Conservation (phyloP, 768 basidiomycete species). For the Ephemerocybe angulata region DNA sequence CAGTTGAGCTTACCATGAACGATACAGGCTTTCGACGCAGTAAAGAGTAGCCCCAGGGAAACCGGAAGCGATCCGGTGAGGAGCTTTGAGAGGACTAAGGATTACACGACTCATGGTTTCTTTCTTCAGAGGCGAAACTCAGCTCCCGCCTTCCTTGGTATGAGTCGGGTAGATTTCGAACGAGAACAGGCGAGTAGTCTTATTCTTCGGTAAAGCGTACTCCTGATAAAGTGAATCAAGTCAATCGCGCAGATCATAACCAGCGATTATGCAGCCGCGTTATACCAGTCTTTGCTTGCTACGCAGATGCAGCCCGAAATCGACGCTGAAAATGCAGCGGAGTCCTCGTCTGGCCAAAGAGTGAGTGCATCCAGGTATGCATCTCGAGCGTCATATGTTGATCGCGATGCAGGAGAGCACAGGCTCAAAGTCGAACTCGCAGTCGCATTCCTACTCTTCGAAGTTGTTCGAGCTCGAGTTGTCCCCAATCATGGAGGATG, state of each 20-base stretch:
- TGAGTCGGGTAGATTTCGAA: too few species aligned
- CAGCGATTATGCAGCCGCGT: background rate
- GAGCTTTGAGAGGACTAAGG: too few species aligned
- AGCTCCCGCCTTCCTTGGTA: background rate
- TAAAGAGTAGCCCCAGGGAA: too few species aligned
- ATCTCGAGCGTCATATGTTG: background rate
- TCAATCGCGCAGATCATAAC: background rate
- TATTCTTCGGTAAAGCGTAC: background rate
- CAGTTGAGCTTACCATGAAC: too few species aligned
- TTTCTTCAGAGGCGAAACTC: background rate
- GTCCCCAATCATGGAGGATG: slow-evolving; percentile 9
- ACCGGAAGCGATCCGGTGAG: too few species aligned
- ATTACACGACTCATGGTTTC: too few species aligned
- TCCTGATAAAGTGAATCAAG: background rate
- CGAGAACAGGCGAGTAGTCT: background rate
- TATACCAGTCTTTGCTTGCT: background rate
- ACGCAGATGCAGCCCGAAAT: too few species aligned
- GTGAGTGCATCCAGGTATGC: background rate
- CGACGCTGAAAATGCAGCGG: background rate
- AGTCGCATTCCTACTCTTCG: slow-evolving; percentile 8
- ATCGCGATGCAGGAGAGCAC: background rate
- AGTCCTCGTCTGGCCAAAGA: background rate
- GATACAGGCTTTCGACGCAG: too few species aligned
- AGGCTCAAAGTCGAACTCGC: background rate
- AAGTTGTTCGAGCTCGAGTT: slow-evolving; percentile 9